phyloP scores from a whole-genome alignment of 257 asterid species.

The Primulina huaijiensis region DNA sequence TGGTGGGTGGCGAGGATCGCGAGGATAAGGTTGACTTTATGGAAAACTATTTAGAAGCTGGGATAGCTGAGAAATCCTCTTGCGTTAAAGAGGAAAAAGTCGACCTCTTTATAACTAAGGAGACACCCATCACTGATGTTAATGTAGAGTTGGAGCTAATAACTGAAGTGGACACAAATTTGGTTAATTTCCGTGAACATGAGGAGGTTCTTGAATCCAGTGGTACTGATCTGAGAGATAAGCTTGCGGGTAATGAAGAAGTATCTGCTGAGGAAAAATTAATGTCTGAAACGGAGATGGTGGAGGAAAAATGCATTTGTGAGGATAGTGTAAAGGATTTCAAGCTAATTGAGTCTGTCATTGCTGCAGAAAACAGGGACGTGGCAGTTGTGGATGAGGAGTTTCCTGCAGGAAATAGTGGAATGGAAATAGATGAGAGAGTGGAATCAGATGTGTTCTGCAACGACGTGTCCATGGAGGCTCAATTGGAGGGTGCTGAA shows the following conservation, averaged over 20 bases:
- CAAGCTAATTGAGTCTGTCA: conserved; percentile 27
- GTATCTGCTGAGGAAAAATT: conserved; percentile 26
- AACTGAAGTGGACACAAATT: conserved; percentile 21
- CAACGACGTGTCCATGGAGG: conserved; percentile 26
- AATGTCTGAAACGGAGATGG: conserved; percentile 24
- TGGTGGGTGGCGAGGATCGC: conserved; percentile 20
- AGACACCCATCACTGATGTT: background rate
- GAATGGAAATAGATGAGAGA: conserved; percentile 33
- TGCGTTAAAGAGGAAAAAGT: conserved; percentile 26
- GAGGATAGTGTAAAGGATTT: conserved; percentile 26
- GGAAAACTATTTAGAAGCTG: conserved; percentile 32
- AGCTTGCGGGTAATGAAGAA: conserved; percentile 29
- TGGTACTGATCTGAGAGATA: conserved; percentile 26
- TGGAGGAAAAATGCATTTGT: conserved; percentile 22
- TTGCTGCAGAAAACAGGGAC: conserved; percentile 25
- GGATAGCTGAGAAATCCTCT: conserved; percentile 24
- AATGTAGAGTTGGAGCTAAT: conserved; percentile 24
- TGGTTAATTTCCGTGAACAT: conserved; percentile 27
- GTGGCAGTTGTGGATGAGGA: conserved; percentile 31
- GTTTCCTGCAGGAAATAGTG: conserved; percentile 29
- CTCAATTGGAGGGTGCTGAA: conserved; percentile 31
- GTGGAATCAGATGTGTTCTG: conserved; percentile 27
- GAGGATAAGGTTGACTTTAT: conserved; percentile 30
- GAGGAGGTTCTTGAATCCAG: conserved; percentile 30
- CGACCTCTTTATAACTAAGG: conserved; percentile 19